Evolutionary conservation across 768 basidiomycete genomes (phyloP).

Genomic region (Chalciporus sphaerocephalus): DNA sequence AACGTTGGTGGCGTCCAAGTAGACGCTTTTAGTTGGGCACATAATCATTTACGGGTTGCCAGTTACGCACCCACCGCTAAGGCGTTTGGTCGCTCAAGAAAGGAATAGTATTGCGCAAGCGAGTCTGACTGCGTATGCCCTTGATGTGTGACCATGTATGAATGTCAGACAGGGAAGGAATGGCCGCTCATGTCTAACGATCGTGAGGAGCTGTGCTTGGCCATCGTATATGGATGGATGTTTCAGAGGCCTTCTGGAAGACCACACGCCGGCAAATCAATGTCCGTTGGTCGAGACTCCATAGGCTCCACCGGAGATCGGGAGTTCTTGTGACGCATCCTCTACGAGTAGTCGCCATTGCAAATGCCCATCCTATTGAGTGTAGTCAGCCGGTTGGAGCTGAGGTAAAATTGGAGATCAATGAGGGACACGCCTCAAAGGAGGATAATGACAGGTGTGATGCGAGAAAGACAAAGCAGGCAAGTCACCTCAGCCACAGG

Average conservation of each 20-base stretch:
- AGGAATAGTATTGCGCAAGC: slow-evolving; percentile 18
- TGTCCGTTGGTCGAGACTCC: slow-evolving; percentile 33
- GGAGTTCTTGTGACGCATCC: slow-evolving; percentile 13
- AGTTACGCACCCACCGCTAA: slow-evolving; percentile 13
- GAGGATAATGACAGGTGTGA: not conserved
- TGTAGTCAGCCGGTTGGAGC: slow-evolving; percentile 7
- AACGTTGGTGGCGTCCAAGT: slow-evolving; percentile 9
- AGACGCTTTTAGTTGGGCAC: slow-evolving; percentile 6
- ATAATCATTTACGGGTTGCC: slow-evolving; percentile 5
- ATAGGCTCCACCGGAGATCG: slow-evolving; percentile 19
- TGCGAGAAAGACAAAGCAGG: not conserved
- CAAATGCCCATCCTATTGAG: slow-evolving; percentile 7
- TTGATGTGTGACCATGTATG: slow-evolving; percentile 19
- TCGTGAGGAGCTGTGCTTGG: slow-evolving; percentile 18
- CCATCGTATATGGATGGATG: slow-evolving; percentile 16
- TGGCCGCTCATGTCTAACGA: slow-evolving; percentile 7
- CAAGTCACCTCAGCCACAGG: not conserved
- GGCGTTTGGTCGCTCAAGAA: slow-evolving; percentile 7
- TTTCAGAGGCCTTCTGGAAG: slow-evolving; percentile 23
- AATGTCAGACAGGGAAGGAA: slow-evolving; percentile 20
- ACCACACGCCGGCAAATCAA: slow-evolving; percentile 28
- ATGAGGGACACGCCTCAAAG: too few species aligned
- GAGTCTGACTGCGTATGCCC: slow-evolving; percentile 12
- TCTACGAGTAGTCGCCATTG: slow-evolving; percentile 15
- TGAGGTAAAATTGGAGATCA: slow-evolving; percentile 13